A percentile compares a stretch with the other conserved stretches of the same genome.
Conservation (phyloP, 2,329 filamentous ascomycete species). For the Mycosphaerella sp. region DNA sequence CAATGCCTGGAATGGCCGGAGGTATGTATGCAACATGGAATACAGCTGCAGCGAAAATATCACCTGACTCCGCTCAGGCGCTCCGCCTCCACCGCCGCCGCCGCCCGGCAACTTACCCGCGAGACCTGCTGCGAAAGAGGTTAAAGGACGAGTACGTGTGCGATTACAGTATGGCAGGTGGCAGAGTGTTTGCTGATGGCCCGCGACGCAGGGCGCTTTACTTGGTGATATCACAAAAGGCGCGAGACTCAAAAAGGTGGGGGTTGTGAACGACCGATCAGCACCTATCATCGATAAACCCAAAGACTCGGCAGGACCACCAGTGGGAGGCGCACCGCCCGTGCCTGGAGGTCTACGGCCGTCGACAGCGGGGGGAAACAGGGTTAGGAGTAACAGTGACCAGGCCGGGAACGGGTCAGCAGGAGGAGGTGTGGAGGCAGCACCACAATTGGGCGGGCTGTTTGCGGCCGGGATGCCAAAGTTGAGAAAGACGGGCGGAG, state of each 20-base stretch:
- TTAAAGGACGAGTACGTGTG: constrained; percentile 58
- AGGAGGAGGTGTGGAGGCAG: constrained; percentile 50
- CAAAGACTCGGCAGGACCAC: constrained; percentile 49
- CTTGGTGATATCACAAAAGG: constrained; percentile 85
- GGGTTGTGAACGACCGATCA: constrained; percentile 87
- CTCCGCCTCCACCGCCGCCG: constrained; percentile 45
- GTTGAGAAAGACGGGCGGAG: constrained; percentile 71
- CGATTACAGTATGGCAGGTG: neutral
- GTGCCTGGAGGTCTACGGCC: constrained; percentile 72
- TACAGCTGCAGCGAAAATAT: neutral
- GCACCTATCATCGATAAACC: constrained; percentile 61
- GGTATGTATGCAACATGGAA: constrained; percentile 36
- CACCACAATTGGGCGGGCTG: constrained; percentile 77
- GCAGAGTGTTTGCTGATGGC: constrained; percentile 5
- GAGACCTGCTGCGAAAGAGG: constrained; percentile 51
- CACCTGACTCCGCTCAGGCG: constrained; percentile 14
- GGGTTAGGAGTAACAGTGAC: constrained; percentile 81
- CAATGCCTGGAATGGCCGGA: constrained; percentile 52
- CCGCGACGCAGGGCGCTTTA: constrained; percentile 63
- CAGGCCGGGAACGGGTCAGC: constrained; percentile 34
- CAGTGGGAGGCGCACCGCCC: constrained; percentile 71
- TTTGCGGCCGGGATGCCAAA: constrained; percentile 96
- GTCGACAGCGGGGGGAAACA: constrained; percentile 53
- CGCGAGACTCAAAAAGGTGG: constrained; percentile 65
- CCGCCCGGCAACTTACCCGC: constrained; percentile 45